Conservation (phyloP, 306 rosid genomes). For the Begonia peltatifolia region DNA sequence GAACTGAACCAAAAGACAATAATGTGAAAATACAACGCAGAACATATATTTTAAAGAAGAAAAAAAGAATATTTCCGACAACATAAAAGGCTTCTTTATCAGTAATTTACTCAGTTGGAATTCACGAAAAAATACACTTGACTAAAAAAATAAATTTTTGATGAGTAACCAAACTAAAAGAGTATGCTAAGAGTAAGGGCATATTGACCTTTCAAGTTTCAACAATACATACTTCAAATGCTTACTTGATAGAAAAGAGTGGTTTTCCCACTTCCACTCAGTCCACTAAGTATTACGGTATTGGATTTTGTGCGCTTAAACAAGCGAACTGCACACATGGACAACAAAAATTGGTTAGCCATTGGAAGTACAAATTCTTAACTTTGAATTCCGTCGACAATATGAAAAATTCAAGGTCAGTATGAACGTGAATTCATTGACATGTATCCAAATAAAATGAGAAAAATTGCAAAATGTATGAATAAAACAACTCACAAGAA, state of each 20-base stretch:
- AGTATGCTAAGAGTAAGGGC: neutral
- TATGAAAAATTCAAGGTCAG: neutral
- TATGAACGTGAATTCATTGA: neutral
- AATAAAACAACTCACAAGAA: constrained; percentile 6
- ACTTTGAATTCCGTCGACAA: neutral
- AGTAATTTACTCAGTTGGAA: neutral
- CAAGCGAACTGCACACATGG: constrained; percentile 41
- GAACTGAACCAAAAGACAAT: neutral
- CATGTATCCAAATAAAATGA: neutral
- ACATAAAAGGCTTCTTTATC: neutral
- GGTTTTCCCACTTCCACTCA: constrained; percentile 74
- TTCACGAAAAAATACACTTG: too few species aligned
- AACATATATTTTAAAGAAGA: neutral
- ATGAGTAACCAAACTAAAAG: neutral
- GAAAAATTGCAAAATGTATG: neutral
- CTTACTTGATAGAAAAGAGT: constrained; percentile 71
- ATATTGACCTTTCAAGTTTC: neutral
- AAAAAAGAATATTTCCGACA: neutral
- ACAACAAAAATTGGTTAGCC: neutral
- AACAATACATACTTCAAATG: neutral
- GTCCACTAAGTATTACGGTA: constrained; percentile 67
- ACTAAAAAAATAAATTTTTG: neutral
- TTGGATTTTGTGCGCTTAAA: constrained; percentile 51
- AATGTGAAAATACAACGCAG: too few species aligned
- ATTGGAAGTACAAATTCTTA: constrained; percentile 1